Base-by-base conservation (phyloP, 495 filamentous ascomycete species). In the Glarea lozoyensis region DNA sequence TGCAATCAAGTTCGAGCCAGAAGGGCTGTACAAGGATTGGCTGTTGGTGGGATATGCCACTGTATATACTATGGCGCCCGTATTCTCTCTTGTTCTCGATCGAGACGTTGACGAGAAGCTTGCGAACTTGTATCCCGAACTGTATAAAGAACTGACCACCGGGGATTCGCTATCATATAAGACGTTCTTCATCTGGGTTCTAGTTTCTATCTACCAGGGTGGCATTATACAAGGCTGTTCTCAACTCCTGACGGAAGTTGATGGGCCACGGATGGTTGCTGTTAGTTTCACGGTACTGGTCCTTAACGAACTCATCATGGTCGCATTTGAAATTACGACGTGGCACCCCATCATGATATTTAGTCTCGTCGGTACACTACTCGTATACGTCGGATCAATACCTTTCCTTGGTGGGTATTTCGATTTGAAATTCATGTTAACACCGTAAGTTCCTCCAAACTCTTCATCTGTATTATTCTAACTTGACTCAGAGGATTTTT, bases 121-220 rank as follows among this genome's bases (percentile, higher is more conserved):
- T 15, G 87, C 92, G 24, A 94, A 93, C 52, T 74, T 97, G 22
- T 99, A 97, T 60, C 93, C 93, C 2, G 93, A 99, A 55, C 72
- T 99, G 4, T 99, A 99, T 73, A 93, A 92, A 49, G 93, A 99
- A 56, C 63, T 99, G 9, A 95, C 89, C 4, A 72, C 75, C 0
- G 89, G 89, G 13, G 78, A 81, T 18, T 86, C 83, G 29, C 67
- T 99, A 38, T 87, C 81, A 46, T 95, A 97, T 63, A 77, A 80
- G 22, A 94, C 88, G 21, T 99, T 99, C 62, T 94, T 95, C 65
- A 77, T 87, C 50, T 99, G 93, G 93, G 84, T 96, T n/a, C 68
- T 88, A 11, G 81, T 99, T 13, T 89, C 83, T 29, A 79, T 97
- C 48, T 99, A 96, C 63, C 93, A 99, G 63, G 93, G 92, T 35